phyloP scores from a whole-genome alignment of 2,329 filamentous ascomycete species.

The Fusarium newnesense region DNA sequence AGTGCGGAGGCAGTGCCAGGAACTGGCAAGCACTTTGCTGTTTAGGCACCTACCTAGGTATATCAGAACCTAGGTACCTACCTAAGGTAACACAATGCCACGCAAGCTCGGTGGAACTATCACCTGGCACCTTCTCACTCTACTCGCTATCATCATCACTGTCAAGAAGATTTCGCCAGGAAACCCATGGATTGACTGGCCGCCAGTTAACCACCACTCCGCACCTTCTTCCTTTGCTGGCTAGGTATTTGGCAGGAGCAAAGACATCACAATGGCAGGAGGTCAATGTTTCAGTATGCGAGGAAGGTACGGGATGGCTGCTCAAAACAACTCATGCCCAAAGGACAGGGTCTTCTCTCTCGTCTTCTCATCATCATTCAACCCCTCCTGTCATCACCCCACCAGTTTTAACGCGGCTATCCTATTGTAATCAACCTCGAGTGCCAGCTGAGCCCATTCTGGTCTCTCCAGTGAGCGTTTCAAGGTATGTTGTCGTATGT shows the following conservation, averaged over 20 bases:
- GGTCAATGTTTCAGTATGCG: not conserved
- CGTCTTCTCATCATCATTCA: not conserved
- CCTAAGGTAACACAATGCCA: not conserved
- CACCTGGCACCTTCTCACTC: not conserved
- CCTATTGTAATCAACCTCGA: no score
- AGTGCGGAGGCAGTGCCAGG: not conserved
- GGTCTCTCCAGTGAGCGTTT: no score
- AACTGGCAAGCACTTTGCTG: not conserved
- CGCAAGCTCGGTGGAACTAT: no score
- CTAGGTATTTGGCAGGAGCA: not conserved
- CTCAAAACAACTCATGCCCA: not conserved
- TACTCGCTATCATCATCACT: not conserved
- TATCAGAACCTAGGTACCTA: not conserved
- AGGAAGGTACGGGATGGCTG: not conserved
- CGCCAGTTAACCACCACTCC: not conserved
- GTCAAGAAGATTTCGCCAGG: not conserved
- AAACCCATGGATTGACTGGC: not conserved
- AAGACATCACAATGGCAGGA: not conserved
- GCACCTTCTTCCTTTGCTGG: not conserved
- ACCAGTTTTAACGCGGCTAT: no score
- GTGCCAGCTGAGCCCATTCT: no score
- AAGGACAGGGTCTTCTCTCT: not conserved
- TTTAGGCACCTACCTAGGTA: not conserved
- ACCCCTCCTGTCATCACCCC: not conserved
- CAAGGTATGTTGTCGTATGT: no score